phyloP scores from a whole-genome alignment of 78 protist genomes.

The Polysphondylium violaceum region DNA sequence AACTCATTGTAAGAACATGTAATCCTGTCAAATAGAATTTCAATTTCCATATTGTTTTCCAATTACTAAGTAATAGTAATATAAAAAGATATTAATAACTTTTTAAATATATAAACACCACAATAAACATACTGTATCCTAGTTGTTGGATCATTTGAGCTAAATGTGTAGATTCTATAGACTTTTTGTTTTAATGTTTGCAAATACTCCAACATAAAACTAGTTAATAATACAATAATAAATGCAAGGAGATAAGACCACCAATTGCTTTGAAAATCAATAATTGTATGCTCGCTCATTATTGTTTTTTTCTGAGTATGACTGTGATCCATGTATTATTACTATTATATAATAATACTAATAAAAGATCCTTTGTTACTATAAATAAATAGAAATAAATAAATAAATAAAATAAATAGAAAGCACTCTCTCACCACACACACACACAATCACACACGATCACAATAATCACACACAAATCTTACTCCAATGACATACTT shows the following conservation, averaged over 20 bases:
- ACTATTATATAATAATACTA: too few species aligned
- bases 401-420: too few species aligned
- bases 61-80: not conserved
- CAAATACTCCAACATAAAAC: not conserved
- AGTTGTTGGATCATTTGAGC: not conserved
- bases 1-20: constrained; percentile 4
- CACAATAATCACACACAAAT: too few species aligned
- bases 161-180: not conserved
- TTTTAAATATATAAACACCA: not conserved
- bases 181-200: not conserved
- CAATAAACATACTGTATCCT: not conserved
- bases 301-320: too few species aligned
- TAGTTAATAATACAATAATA: not conserved
- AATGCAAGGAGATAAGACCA: not conserved
- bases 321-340: too few species aligned
- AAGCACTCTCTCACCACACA: too few species aligned
- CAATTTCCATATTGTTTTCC: constrained; percentile 23
- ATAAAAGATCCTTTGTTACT: too few species aligned
- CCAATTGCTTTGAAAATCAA: too few species aligned
- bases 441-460: too few species aligned
- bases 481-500: too few species aligned
- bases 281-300: too few species aligned
- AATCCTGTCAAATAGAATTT: constrained; percentile 7
- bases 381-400: too few species aligned
- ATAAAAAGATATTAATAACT: not conserved